These are phyloP conservation scores for Eucalyptus pauciflora DNA, from an alignment of 345 rosid genomes.

Conservation along the genomic window DNA sequence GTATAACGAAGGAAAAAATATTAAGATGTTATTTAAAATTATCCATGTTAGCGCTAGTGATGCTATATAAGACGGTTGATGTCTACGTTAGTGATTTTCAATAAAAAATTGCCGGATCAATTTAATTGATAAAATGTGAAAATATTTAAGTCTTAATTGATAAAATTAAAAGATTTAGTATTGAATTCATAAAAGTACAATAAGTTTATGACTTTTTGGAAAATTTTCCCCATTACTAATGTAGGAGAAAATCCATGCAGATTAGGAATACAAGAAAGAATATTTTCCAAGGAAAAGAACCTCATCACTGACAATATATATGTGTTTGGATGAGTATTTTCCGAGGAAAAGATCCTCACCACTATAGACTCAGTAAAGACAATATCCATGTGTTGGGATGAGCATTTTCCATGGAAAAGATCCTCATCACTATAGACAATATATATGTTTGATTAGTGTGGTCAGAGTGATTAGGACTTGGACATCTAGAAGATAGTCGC, in stretches of 20 bases:
- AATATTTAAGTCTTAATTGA: no score
- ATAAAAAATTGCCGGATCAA: accelerated
- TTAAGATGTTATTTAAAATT: no score
- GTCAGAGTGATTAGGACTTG: background rate
- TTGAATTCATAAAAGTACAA: no score
- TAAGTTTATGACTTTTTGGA: no score
- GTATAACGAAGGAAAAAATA: background rate
- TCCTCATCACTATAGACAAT: background rate
- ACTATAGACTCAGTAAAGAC: no score
- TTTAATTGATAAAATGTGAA: background rate
- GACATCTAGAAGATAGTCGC: background rate
- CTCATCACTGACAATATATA: background rate
- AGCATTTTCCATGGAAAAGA: background rate
- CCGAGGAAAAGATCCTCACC: no score
- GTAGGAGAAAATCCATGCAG: background rate
- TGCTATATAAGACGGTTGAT: accelerated
- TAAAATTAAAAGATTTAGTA: no score
- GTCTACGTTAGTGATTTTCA: background rate
- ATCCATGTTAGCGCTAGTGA: no score
- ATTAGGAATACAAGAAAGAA: background rate
- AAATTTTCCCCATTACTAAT: no score
- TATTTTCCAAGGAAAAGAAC: background rate
- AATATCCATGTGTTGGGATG: no score
- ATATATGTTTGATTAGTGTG: background rate
- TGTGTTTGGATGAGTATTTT: background rate